These are phyloP conservation scores for Warburgia ugandensis DNA, from an alignment of 164 flowering plant species.

Conservation along the genomic window DNA sequence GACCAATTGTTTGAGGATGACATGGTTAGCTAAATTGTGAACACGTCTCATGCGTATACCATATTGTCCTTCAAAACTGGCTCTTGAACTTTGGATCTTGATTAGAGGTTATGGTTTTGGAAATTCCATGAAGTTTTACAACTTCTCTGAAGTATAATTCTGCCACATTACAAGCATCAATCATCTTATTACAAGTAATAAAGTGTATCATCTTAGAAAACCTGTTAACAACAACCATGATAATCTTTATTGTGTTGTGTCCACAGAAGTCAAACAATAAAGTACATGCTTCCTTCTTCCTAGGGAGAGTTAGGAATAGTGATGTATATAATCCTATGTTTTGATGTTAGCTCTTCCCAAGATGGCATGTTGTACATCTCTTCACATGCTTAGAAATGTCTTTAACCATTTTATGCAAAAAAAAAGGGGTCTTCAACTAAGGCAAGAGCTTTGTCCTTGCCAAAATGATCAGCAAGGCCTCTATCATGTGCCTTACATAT, in stretches of 20 bases:
- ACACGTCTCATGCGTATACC: neutral
- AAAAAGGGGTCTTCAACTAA: slow-evolving; percentile 8
- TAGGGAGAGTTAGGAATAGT: slow-evolving; percentile 6
- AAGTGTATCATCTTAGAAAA: too few species aligned
- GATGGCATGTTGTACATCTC: slow-evolving; percentile 11
- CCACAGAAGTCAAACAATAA: slow-evolving; percentile 7
- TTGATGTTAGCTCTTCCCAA: slow-evolving; percentile 7
- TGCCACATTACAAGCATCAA: too few species aligned
- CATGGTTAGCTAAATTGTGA: slow-evolving; percentile 6
- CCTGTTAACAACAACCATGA: slow-evolving; percentile 7
- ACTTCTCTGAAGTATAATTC: too few species aligned
- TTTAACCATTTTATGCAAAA: slow-evolving; percentile 9
- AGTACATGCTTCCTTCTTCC: slow-evolving; percentile 15
- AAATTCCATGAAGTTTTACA: too few species aligned
- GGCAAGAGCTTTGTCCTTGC: slow-evolving; percentile 13
- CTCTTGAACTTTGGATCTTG: slow-evolving; percentile 5
- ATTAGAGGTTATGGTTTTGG: too few species aligned
- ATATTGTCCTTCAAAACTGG: slow-evolving; percentile 10
- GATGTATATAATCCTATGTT: slow-evolving; percentile 10
- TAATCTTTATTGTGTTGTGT: slow-evolving; percentile 4
- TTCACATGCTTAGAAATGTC: slow-evolving; percentile 4
- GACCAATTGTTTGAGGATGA: neutral
- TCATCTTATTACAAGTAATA: too few species aligned
- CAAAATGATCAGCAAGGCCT: slow-evolving; percentile 17
- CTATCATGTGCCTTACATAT: slow-evolving; percentile 11